A percentile compares a stretch with the other conserved stretches of the same genome.
Conservation (phyloP, 352 stramenopile genomes). For the Blastocystis sp. region DNA sequence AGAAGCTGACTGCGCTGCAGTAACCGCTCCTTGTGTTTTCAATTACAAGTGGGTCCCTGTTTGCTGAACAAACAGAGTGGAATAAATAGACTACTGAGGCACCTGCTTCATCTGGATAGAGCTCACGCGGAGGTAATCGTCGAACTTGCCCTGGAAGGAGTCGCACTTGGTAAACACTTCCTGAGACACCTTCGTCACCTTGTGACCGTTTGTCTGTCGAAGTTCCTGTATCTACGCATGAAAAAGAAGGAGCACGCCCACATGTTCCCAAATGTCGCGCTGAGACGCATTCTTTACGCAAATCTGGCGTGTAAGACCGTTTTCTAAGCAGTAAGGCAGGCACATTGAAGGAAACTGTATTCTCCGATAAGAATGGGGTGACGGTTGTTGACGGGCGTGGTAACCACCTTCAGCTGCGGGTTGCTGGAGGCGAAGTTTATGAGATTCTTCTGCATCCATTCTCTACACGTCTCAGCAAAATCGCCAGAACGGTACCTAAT, state of each 20-base stretch:
- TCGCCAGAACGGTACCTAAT: not conserved
- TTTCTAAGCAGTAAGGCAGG: constrained; percentile 3
- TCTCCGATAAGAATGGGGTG: constrained; percentile 63
- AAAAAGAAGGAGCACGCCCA: not conserved
- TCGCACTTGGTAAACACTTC: constrained; percentile 16
- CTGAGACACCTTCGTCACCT: constrained; percentile 41
- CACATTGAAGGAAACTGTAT: constrained; percentile 28
- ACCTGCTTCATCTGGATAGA: constrained; percentile 60
- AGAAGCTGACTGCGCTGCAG: not conserved
- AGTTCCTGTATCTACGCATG: constrained; percentile 37
- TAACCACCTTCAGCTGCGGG: constrained; percentile 57
- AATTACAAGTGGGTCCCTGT: constrained; percentile 1
- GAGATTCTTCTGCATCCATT: constrained; percentile 68
- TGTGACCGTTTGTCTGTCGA: constrained; percentile 52
- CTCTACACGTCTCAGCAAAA: constrained; percentile 8
- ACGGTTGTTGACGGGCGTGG: constrained; percentile 17
- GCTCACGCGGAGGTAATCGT: constrained; percentile 36
- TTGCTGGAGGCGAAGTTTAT: constrained; percentile 48
- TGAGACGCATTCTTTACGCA: constrained; percentile 64
- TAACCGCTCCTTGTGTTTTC: constrained; percentile 17
- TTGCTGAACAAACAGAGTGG: constrained; percentile 29
- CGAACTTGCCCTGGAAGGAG: constrained; percentile 58
- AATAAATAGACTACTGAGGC: constrained; percentile 38
- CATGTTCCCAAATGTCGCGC: constrained; percentile 66
- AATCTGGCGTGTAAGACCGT: constrained; percentile 43